Base-by-base conservation (phyloP, 192 early-diverging fungal species). In the Linnemannia schmuckeri region DNA sequence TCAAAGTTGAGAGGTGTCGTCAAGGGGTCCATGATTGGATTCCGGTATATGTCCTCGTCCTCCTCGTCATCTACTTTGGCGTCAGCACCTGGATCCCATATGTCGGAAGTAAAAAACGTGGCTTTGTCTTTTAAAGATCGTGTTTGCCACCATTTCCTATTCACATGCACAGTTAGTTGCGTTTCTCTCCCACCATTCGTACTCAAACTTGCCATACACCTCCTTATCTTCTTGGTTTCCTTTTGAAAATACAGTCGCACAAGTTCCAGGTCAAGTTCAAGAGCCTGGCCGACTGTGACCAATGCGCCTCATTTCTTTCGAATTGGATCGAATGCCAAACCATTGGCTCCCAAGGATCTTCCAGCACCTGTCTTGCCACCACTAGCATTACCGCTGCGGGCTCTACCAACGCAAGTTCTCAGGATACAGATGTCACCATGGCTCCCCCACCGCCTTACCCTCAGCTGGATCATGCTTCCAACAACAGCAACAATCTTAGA, bases 211-310 rank as follows among this genome's bases (percentile, higher is more conserved):
- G 3, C 3, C 37, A 37, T 71, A 18, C 70, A 22, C 1, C 70
- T 17, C 70, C 37, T 20, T 22, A 70, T 70, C 10, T 35, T 33
- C 13, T 37, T 6, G 20, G 24, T 10, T 10, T 12, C 44, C 15
- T 46, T 46, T 37, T 37, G 37, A 37, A 15, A 37, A 22, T 2
- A 38, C 38, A 42, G 7, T 44, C 42, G 35, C 44, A 6, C 41
- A 83, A 74, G 57, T 72, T 83, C 37, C 82, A 83, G 42, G 55
- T 78, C 33, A 83, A 74, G 30, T 83, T 83, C 46, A 30, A 37
- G 41, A 42, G 72, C 17, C 0, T 44, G 24, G 6, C 57, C 17
- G 82, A 83, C 35, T 61, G 82, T 66, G 76, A 44, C 46, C 82
- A 68, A 55, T 83, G 82, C 76, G 76, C 76, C 0, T 74, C 76